These are phyloP conservation scores for Stylosanthes scabra DNA, from an alignment of 331 rosid species.

Conservation along the genomic window DNA sequence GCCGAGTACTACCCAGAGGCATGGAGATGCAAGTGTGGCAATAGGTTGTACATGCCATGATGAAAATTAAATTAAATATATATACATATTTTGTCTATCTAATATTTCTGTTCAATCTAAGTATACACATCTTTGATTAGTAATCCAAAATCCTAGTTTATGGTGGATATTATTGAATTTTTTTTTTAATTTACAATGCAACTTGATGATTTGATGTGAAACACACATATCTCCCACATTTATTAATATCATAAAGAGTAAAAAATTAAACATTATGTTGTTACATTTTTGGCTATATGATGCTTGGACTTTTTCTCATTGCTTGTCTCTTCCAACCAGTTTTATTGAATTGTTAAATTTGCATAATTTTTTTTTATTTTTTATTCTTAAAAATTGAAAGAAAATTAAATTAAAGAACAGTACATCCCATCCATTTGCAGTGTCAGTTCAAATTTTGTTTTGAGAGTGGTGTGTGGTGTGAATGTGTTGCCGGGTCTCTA, in stretches of 20 bases:
- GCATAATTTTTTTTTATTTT: not conserved
- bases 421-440: constrained; percentile 38
- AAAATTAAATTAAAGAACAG: constrained; percentile 23
- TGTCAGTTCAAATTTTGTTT: constrained; percentile 35
- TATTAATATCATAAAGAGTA: constrained; percentile 27
- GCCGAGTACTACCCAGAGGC: constrained; percentile 93
- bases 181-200: not conserved
- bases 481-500: constrained; percentile 15
- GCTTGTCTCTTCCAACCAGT: constrained; percentile 1
- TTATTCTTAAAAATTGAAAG: not conserved
- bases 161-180: constrained; percentile 39
- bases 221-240: constrained; percentile 23
- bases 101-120: constrained; percentile 30
- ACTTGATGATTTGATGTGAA: constrained; percentile 36
- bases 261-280: not conserved
- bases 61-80: no score
- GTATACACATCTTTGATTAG: constrained; percentile 28
- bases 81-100: constrained; percentile 1
- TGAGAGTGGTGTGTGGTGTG: constrained; percentile 24
- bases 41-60: constrained; percentile 90
- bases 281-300: constrained; percentile 10
- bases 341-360: constrained; percentile 13
- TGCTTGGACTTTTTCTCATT: not conserved
- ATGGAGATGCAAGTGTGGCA: constrained; percentile 98
- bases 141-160: constrained; percentile 38